Base-by-base conservation (phyloP, 805 yeast species). In the Teunomyces panamensis region DNA sequence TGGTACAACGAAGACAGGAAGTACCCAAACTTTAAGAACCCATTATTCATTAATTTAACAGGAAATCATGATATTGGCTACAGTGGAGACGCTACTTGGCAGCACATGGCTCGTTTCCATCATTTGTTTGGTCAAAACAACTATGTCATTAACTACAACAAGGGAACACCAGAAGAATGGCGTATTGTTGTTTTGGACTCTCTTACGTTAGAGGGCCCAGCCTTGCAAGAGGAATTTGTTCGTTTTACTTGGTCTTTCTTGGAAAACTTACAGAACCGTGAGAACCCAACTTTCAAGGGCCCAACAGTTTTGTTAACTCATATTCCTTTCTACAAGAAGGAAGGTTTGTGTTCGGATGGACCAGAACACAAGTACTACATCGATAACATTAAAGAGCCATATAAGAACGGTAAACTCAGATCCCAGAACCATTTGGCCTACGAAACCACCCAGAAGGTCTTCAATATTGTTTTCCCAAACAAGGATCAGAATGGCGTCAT, bases 11-110 rank as follows among this genome's bases (percentile, higher is more conserved):
- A 50, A 7, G 58, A 61, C 6, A 39, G 32, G n/a, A 44, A 44
- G 8, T 56, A 33, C 28, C 74, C 75, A 28, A 69, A 71, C 54
- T 71, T 63, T 16, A 74, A 77, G 30, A 81, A 80, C 49, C 91
- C 89, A 9, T 67, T 87, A 32, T 81, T 92, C 59, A 78, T 89
- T 51, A 94, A 94, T 63, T 71, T 94, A 42, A 84, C 96, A 1
- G 99, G 99, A 1, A 94, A 94, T 63, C 99, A 94, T 63, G 99
- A 94, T 64, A 83, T 92, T 42, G 99, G 99, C 0, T 92, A 94
- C 63, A 80, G 87, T 42, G 98, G 98, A 0, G 99, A 94, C 65
- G 89, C 95, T 35, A 90, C 96, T 0, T 83, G 84, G 71, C 97
- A 89, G 58, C 96, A 95, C 58, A 81, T 89, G 82, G 80, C 88